phyloP scores from a whole-genome alignment of 2,329 filamentous ascomycete species.

The Cladosporium cucumerinum region DNA sequence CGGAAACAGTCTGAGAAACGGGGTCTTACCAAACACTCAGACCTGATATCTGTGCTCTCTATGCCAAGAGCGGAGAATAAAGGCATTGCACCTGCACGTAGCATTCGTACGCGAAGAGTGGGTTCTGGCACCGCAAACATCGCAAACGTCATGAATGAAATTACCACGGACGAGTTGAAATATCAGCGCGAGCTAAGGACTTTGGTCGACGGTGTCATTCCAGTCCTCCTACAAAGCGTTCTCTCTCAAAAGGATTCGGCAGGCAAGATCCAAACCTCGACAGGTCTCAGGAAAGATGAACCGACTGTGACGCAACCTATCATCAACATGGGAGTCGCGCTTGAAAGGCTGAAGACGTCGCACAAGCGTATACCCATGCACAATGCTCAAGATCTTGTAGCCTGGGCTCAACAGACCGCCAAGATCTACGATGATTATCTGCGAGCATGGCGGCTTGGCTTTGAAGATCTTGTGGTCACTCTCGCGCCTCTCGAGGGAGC shows the following conservation, averaged over 20 bases:
- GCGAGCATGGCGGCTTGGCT: slow-evolving; percentile 84
- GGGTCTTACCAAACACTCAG: slow-evolving; percentile 83
- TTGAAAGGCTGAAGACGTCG: slow-evolving; percentile 76
- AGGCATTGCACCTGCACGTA: slow-evolving; percentile 73
- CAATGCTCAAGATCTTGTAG: slow-evolving; percentile 67
- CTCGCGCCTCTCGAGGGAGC: slow-evolving; percentile 69
- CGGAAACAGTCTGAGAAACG: slow-evolving; percentile 57
- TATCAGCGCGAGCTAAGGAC: slow-evolving; percentile 91
- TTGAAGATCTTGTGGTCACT: slow-evolving; percentile 92
- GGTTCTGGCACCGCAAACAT: slow-evolving; percentile 64
- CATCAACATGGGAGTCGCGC: slow-evolving; percentile 84
- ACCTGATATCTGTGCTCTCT: slow-evolving; percentile 89
- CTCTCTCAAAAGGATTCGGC: slow-evolving; percentile 65
- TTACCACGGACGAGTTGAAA: slow-evolving; percentile 77
- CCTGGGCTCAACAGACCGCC: slow-evolving; percentile 76
- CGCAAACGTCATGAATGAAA: slow-evolving; percentile 72
- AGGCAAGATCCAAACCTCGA: slow-evolving; percentile 26
- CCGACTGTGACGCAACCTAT: slow-evolving; percentile 76
- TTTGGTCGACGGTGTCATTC: slow-evolving; percentile 89
- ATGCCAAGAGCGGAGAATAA: slow-evolving; percentile 60
- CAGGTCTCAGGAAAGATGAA: slow-evolving; percentile 49
- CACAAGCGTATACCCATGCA: slow-evolving; percentile 77
- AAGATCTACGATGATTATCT: slow-evolving; percentile 83
- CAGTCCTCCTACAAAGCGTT: slow-evolving; percentile 82
- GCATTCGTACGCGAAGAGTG: slow-evolving; percentile 70